Evolutionary conservation across 805 yeast genomes (phyloP), one percentile per base, ranked within the genome.

Genomic region (Starmerella tilneyi): DNA sequence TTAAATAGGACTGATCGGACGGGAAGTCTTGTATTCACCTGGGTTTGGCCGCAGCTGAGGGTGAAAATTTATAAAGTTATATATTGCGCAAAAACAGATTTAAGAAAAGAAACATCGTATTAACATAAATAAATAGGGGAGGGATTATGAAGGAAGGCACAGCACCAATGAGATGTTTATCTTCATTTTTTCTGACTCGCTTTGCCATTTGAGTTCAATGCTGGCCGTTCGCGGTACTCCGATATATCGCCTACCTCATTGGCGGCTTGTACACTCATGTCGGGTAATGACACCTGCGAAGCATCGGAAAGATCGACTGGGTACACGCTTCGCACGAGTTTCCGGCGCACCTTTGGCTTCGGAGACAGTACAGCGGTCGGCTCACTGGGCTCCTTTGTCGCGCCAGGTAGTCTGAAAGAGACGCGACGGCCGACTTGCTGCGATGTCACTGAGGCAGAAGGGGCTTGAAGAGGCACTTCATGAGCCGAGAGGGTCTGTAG

Each of bases 11-110:
- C 33, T 30, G 33, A 30, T 30, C 33, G 33, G 33, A 30, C 33
- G 33, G 33, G 33, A 30, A 30, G 33, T 30, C 33, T 30, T 30
- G 33, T 30, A 30, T 30, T 15, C 20, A 30, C 33, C 33, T 30
- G 33, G 33, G 33, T 30, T 30, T 30, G 33, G 33, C 33, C 33
- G 33, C 33, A 30, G 33, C 33, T 30, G 33, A n/a, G n/a, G n/a
- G n/a, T n/a, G n/a, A n/a, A n/a, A n/a, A n/a, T n/a, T n/a, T n/a
- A n/a, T n/a, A n/a, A n/a, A n/a, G n/a, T n/a, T n/a, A n/a, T n/a
- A n/a, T n/a, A n/a, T n/a, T n/a, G n/a, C n/a, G n/a, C n/a, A n/a
- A n/a, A n/a, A n/a, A n/a, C n/a, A n/a, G n/a, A n/a, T n/a, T n/a
- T n/a, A n/a, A n/a, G n/a, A n/a, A n/a, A n/a, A n/a, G n/a, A n/a